These are phyloP conservation scores for Aspergillus clavatus DNA, from an alignment of 2,329 filamentous ascomycete species.

Conservation along the genomic window DNA sequence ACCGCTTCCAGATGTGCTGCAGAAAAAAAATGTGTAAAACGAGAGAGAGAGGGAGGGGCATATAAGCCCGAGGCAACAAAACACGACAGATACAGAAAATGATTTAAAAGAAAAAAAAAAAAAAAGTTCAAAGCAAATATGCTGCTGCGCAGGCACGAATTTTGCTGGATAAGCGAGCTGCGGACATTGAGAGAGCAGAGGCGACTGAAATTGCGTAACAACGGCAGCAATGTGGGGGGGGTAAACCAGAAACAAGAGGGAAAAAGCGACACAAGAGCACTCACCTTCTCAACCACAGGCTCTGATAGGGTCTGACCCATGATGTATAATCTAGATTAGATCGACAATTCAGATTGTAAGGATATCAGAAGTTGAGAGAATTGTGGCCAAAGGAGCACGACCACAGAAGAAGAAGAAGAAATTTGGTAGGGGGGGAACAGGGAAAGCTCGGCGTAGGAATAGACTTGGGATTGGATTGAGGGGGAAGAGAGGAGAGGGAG, in stretches of 20 bases:
- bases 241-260: slow-evolving; percentile 19
- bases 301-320: slow-evolving; percentile 99
- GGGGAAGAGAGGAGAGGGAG: slow-evolving; percentile 15
- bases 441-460: slow-evolving; percentile 9
- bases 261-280: slow-evolving; percentile 25
- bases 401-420: slow-evolving; percentile 8
- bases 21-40: no score
- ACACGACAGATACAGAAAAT: no score
- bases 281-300: slow-evolving; percentile 98
- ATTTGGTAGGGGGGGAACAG: slow-evolving; percentile 9
- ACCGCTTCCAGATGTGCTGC: no score
- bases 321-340: slow-evolving; percentile 39
- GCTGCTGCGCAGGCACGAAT: slow-evolving; percentile 1
- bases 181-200: slow-evolving; percentile 5
- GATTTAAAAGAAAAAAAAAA: background rate
- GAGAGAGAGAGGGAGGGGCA: no score
- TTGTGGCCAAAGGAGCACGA: slow-evolving; percentile 9
- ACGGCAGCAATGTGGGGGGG: slow-evolving; percentile 24
- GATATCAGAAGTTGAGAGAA: slow-evolving; percentile 2
- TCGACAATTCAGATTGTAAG: slow-evolving; percentile 17
- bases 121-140: background rate
- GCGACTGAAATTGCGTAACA: slow-evolving; percentile 17
- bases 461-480: slow-evolving; percentile 16
- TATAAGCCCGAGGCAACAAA: no score
- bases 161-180: background rate